Evolutionary conservation across 768 basidiomycete genomes (phyloP).

Genomic region (Agaricus blazei): DNA sequence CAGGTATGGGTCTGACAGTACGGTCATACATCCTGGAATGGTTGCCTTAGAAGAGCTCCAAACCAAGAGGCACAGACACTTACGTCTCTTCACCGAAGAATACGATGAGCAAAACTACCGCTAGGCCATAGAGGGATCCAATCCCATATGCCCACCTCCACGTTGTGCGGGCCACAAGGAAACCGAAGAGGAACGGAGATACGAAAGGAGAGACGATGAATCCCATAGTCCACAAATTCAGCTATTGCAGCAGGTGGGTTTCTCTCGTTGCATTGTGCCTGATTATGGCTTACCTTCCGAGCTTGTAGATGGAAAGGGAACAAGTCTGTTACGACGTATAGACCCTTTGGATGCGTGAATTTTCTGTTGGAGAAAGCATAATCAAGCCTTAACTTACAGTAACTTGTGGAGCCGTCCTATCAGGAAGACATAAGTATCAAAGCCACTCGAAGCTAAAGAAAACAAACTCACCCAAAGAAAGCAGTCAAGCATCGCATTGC

Average conservation of each 20-base stretch:
- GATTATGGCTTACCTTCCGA: constrained; percentile 39
- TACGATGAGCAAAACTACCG: constrained; percentile 52
- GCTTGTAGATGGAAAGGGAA: constrained; percentile 71
- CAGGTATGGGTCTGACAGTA: constrained; percentile 36
- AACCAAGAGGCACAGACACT: constrained; percentile 29
- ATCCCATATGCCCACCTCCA: constrained; percentile 70
- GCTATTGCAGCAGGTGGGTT: constrained; percentile 20
- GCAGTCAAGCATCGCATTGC: constrained; percentile 56
- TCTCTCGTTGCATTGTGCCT: background rate
- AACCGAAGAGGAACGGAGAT: constrained; percentile 65
- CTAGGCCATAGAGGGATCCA: constrained; percentile 52
- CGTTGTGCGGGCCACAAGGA: constrained; percentile 53
- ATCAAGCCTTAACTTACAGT: background rate
- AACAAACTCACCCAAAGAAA: constrained; percentile 42
- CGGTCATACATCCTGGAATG: constrained; percentile 49
- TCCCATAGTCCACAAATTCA: constrained; percentile 56
- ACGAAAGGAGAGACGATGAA: constrained; percentile 61
- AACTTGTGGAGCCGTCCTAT: constrained; percentile 8
- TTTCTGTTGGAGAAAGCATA: background rate
- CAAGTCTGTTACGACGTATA: constrained; percentile 58
- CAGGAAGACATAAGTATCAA: background rate
- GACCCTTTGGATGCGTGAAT: constrained; percentile 31
- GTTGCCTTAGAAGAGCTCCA: constrained; percentile 25
- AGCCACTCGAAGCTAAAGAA: background rate
- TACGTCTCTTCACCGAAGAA: constrained; percentile 68